These are phyloP conservation scores for Mycena capillaripes DNA, from an alignment of 768 basidiomycete genomes.

Conservation along the genomic window DNA sequence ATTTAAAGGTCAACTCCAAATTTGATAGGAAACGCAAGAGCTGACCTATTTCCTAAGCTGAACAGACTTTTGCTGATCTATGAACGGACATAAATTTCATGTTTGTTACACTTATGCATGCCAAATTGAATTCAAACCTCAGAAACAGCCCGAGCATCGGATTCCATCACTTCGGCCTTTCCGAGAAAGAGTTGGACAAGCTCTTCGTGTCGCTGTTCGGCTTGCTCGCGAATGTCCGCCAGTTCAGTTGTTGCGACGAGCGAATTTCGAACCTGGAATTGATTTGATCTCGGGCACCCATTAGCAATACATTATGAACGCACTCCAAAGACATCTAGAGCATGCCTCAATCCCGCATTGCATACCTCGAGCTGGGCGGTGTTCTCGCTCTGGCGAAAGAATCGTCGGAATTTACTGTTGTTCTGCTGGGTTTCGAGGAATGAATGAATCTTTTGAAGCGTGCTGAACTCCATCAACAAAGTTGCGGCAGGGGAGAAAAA, in stretches of 20 bases:
- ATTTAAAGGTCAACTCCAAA: not conserved
- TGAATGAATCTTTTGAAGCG: constrained; percentile 28
- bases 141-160: not conserved
- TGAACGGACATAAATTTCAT: not conserved
- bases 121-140: constrained; percentile 3
- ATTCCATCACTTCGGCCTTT: too few relatives aligned
- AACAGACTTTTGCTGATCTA: constrained; percentile 15
- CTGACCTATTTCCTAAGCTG: constrained; percentile 12
- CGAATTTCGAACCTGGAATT: constrained; percentile 3
- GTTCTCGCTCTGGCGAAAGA: constrained; percentile 24
- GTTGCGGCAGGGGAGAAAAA: not conserved
- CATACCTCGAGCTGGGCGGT: constrained; percentile 20
- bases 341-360: constrained; percentile 16
- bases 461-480: constrained; percentile 12
- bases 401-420: constrained; percentile 3
- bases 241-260: constrained; percentile 5
- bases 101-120: not conserved
- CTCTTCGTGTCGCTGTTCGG: too few relatives aligned
- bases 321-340: constrained; percentile 20
- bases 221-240: constrained; percentile 7
- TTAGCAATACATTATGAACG: not conserved
- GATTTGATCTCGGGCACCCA: not conserved
- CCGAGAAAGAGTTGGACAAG: too few relatives aligned
- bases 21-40: not conserved
- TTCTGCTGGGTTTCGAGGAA: constrained; percentile 20